Base-by-base conservation (phyloP, 2,329 filamentous ascomycete genomes). In the Fusarium papillatum region DNA sequence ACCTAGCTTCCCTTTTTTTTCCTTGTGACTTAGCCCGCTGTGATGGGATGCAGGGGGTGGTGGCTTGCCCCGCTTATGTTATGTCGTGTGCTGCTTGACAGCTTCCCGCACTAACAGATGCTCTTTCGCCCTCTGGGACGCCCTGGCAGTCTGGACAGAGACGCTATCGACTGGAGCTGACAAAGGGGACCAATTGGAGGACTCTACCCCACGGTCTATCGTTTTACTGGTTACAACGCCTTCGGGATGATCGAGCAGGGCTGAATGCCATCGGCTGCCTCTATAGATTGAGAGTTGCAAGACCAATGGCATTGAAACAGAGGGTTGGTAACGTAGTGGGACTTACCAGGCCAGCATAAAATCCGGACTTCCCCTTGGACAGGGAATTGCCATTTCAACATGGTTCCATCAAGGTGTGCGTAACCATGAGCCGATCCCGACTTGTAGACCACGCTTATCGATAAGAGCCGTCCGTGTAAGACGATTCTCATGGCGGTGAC, bases 21-120 rank as follows among this genome's bases (percentile, higher is more conserved):
- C 73, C 74, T 63, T 75, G 71, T 70, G 66, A 61, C 48, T 66
- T 55, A 29, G 68, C 57, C 48, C 24, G 24, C 43, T 39, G 60
- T 60, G 69, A 75, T 75, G 53, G 53, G 75, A 76, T 70, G 77
- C 78, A 80, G 77, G 78, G 78, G 78, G 48, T 50, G 34, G 41
- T 43, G 61, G 57, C 16, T 60, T 50, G 72, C 50, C 71, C 78
- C 73, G 75, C 76, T 77, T 71, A 64, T 74, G 64, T 67, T 66
- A 72, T 29, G 22, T 48, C 48, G 69, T 36, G 73, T 68, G 71
- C 72, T 71, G 77, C 68, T 73, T 78, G 75, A 71, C 71, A 72
- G 71, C 74, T 73, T 69, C 64, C 68, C 39, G 48, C 73, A 46
- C 71, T 75, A 78, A 76, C 71, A 71, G 68, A 63, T 70, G 63